A percentile compares a stretch with the other conserved stretches of the same genome.
These are phyloP conservation scores for Pseudovirgaria hyperparasitica DNA, from an alignment of 2,329 filamentous ascomycete species.

Conservation along the genomic window DNA sequence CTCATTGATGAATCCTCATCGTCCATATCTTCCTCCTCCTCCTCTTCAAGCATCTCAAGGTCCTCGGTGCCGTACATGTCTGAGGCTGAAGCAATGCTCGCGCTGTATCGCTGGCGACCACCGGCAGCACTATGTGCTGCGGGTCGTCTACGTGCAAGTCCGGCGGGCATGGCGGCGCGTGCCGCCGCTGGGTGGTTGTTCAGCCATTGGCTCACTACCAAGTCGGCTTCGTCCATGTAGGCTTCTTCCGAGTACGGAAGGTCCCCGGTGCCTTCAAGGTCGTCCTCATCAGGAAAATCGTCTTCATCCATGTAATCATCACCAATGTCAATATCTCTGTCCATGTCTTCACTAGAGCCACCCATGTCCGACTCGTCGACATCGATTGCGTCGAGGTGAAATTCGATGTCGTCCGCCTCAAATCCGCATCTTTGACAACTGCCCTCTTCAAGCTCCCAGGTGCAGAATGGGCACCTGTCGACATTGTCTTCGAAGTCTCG, in stretches of 20 bases:
- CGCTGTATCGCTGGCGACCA: conserved; percentile 26
- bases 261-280: conserved; percentile 17
- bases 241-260: conserved; percentile 16
- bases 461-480: conserved; percentile 48
- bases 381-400: conserved; percentile 25
- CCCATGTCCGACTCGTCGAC: conserved; percentile 33
- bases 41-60: conserved; percentile 29
- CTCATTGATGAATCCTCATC: conserved; percentile 30
- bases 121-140: conserved; percentile 29
- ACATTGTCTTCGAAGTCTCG: conserved; percentile 48
- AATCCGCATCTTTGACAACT: conserved; percentile 40
- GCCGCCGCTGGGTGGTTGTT: too few relatives aligned
- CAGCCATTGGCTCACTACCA: conserved; percentile 7
- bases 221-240: conserved; percentile 11
- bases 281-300: conserved; percentile 18
- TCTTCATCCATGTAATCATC: conserved; percentile 18
- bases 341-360: conserved; percentile 28
- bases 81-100: conserved; percentile 27
- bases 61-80: conserved; percentile 27
- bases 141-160: conserved; percentile 16
- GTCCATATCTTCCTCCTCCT: conserved; percentile 26
- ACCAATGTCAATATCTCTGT: conserved; percentile 30
- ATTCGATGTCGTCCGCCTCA: conserved; percentile 36
- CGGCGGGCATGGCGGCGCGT: conserved; percentile 14
- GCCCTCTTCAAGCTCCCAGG: conserved; percentile 51